These are phyloP conservation scores for Luffa aegyptiaca DNA, from an alignment of 306 rosid genomes.

Conservation along the genomic window DNA sequence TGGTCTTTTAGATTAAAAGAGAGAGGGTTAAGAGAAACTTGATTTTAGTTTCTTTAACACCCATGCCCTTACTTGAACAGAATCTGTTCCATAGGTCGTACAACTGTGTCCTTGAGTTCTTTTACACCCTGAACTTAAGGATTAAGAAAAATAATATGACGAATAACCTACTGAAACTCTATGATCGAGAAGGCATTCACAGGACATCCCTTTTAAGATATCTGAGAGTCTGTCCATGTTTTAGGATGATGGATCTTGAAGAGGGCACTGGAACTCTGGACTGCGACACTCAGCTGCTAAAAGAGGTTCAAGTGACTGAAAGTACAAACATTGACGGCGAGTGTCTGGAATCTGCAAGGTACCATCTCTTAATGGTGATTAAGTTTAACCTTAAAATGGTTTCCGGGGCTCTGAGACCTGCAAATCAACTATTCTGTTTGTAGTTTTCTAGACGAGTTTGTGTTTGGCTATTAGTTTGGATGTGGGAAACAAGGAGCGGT, in stretches of 20 bases:
- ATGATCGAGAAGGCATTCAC: too few species aligned
- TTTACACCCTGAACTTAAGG: not conserved
- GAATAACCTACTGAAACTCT: not conserved
- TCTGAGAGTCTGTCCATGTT: not conserved
- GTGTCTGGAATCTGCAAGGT: slow-evolving; percentile 27
- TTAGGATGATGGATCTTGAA: slow-evolving; percentile 66
- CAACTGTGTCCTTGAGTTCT: too few species aligned
- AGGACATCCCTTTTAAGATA: not conserved
- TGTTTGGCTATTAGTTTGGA: not conserved
- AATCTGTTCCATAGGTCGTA: too few species aligned
- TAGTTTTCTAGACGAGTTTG: not conserved
- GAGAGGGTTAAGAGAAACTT: not conserved
- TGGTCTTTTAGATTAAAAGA: not conserved
- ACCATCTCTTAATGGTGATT: slow-evolving; percentile 9
- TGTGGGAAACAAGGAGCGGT: not conserved
- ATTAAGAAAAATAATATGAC: not conserved
- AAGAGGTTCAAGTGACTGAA: slow-evolving; percentile 29
- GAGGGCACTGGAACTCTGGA: slow-evolving; percentile 63
- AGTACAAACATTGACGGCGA: slow-evolving; percentile 17
- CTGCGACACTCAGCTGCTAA: slow-evolving; percentile 46
- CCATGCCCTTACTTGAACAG: too few species aligned
- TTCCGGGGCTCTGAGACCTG: not conserved
- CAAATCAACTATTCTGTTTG: not conserved
- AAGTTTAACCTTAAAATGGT: not conserved
- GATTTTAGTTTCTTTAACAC: not conserved